Evolutionary conservation across 169 alveolate genomes (phyloP).

Genomic region (Eimeria falciformis): DNA sequence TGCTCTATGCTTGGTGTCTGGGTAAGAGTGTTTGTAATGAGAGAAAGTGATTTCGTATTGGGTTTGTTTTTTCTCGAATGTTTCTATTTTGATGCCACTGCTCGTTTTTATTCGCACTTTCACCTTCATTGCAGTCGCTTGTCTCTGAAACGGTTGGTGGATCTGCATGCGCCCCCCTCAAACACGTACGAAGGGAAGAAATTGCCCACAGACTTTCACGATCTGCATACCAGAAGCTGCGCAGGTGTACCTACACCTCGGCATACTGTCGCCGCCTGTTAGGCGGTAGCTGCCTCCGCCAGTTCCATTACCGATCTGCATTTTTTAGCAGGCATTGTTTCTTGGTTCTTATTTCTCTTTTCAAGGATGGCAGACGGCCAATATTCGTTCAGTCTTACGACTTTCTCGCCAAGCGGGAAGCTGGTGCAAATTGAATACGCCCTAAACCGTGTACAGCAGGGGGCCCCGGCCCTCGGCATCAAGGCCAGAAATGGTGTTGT

Average conservation of each 20-base stretch:
- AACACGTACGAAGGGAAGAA: neutral
- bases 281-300: neutral
- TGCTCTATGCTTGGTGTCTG: neutral
- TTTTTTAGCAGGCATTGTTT: neutral
- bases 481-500: constrained; percentile 95
- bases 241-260: neutral
- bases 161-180: neutral
- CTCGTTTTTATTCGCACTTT: neutral
- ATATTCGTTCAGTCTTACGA: constrained; percentile 95
- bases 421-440: constrained; percentile 98
- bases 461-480: constrained; percentile 78
- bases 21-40: neutral
- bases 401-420: constrained; percentile 97
- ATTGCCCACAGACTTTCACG: neutral
- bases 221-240: neutral
- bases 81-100: neutral
- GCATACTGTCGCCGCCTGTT: neutral
- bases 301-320: no score
- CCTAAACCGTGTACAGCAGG: constrained; percentile 89
- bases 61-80: neutral
- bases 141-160: neutral
- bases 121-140: no score
- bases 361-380: constrained; percentile 87
- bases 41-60: neutral
- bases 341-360: neutral